These are phyloP conservation scores for Vicia villosa DNA, from an alignment of 306 rosid genomes.

Conservation along the genomic window DNA sequence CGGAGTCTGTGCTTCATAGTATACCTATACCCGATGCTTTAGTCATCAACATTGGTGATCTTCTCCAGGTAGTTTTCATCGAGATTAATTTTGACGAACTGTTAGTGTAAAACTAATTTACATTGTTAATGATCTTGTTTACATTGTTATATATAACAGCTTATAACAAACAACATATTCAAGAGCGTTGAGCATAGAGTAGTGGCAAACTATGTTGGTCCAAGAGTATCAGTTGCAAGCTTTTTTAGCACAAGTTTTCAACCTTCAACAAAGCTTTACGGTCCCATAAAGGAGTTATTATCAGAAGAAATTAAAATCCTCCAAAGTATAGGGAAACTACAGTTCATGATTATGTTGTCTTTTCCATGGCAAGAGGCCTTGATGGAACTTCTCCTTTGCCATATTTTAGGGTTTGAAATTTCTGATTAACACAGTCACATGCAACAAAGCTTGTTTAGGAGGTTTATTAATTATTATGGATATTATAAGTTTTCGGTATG, in stretches of 20 bases:
- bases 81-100: no score
- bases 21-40: conserved; percentile 37
- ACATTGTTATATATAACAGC: conserved; percentile 21
- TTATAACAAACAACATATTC: conserved; percentile 43
- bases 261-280: conserved; percentile 40
- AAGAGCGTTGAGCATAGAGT: conserved; percentile 47
- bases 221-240: conserved; percentile 39
- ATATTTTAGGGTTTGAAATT: conserved; percentile 31
- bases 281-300: conserved; percentile 39
- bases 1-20: no score
- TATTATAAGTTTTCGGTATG: no score
- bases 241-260: conserved; percentile 40
- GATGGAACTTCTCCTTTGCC: conserved; percentile 40
- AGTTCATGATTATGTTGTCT: conserved; percentile 27
- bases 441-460: not conserved
- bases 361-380: conserved; percentile 33
- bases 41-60: conserved; percentile 44
- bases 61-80: conserved; percentile 30
- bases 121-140: no score
- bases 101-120: not conserved
- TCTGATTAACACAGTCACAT: not conserved
- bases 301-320: conserved; percentile 41
- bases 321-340: conserved; percentile 42
- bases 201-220: conserved; percentile 32
- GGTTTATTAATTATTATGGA: not conserved